phyloP scores from a whole-genome alignment of 305 asterid species.

The Solanum hybrid region DNA sequence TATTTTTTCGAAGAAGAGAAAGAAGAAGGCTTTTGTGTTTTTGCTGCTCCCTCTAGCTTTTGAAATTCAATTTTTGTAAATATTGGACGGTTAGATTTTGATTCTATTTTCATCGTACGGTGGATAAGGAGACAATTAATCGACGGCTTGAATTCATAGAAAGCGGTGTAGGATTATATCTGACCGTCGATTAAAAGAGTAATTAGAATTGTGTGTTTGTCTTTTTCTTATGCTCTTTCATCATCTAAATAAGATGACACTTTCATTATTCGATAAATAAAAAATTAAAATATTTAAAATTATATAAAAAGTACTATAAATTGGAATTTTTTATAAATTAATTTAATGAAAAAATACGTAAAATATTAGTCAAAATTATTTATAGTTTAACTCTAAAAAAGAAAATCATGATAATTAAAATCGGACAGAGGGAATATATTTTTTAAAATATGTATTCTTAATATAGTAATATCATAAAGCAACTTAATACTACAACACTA shows the following conservation, averaged over 20 bases:
- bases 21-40: slow-evolving; percentile 14
- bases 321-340: no score
- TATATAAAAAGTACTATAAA: no score
- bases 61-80: slow-evolving; percentile 62
- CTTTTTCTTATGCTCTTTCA: background rate
- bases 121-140: background rate
- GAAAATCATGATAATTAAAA: no score
- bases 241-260: background rate
- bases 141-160: background rate
- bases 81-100: slow-evolving; percentile 30
- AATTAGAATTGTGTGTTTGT: background rate
- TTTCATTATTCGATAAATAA: background rate
- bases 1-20: background rate
- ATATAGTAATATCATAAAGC: background rate
- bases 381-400: background rate
- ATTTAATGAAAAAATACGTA: no score
- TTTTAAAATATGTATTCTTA: no score
- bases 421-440: no score
- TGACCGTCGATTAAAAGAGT: background rate
- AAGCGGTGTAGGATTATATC: background rate
- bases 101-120: background rate
- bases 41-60: slow-evolving; percentile 75
- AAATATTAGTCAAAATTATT: no score
- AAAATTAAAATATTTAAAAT: background rate
- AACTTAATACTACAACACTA: background rate